Conservation (phyloP, 805 yeast genomes). For the Zygosaccharomyces kombuchaensis region DNA sequence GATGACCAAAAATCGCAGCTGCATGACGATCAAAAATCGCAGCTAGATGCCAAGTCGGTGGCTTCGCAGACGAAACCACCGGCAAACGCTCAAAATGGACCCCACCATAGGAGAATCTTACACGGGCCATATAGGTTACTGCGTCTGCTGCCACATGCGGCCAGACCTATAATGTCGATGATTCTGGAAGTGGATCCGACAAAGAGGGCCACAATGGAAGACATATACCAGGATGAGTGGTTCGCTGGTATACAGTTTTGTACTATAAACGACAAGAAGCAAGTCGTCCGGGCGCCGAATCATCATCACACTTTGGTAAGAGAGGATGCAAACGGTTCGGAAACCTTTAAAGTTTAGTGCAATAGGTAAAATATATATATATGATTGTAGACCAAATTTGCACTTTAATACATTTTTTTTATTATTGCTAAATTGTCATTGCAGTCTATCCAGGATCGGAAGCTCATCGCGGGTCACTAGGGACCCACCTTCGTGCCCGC, state of each 20-base stretch:
- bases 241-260: constrained; percentile 58
- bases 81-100: neutral
- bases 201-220: constrained; percentile 62
- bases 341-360: constrained; percentile 38
- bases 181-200: constrained; percentile 61
- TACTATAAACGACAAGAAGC: constrained; percentile 44
- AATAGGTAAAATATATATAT: neutral
- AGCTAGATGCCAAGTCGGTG: constrained; percentile 16
- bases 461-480: constrained; percentile 4
- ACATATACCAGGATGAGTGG: constrained; percentile 68
- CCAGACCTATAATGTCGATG: constrained; percentile 67
- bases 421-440: neutral
- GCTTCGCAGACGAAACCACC: constrained; percentile 13
- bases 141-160: constrained; percentile 77
- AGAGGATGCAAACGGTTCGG: constrained; percentile 45
- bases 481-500: constrained; percentile 17
- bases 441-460: constrained; percentile 2
- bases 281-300: constrained; percentile 41
- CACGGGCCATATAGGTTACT: constrained; percentile 81
- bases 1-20: neutral
- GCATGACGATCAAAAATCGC: neutral
- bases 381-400: neutral
- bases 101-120: constrained; percentile 48
- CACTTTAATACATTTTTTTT: neutral
- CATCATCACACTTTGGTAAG: constrained; percentile 48